Evolutionary conservation across 1,284 basidiomycete species (phyloP), one percentile per base, ranked within the genome.

Genomic region (Puccinia coronata): DNA sequence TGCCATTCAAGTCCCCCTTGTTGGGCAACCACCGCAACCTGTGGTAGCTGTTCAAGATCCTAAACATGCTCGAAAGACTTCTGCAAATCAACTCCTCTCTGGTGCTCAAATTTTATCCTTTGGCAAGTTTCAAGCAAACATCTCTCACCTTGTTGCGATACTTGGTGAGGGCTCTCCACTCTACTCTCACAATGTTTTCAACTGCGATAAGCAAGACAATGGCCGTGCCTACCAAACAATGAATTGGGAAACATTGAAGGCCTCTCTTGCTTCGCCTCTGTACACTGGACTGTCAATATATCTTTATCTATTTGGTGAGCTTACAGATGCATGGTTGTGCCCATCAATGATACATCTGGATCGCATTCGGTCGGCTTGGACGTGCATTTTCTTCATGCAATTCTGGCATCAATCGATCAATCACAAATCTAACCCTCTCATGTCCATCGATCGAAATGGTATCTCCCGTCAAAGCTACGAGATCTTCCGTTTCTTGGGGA

Each of bases 31-130:
- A 16, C 71, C 31, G 36, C 47, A 28, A n/a, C 71, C 71, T n/a
- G 53, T 74, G 1, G 72, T 74, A 39, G 36, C 72, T 39, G 53
- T 74, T 20, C 72, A 74, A 61, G 72, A 74, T 36, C 72, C 57
- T 12, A 57, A 55, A 28, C 72, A 74, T 18, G 72, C 57, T 39
- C 31, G 36, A 41, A 55, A 74, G 43, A 74, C 72, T 41, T 34
- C 72, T 25, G 39, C 53, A 31, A 74, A 61, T 55, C 74, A 76
- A 43, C n/a, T n/a, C n/a, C n/a, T n/a, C n/a, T n/a, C n/a, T n/a
- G n/a, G n/a, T n/a, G n/a, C n/a, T n/a, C n/a, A 43, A 25, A 23
- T 76, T 31, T 28, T 76, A 63, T 43, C 43, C 2, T 76, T 76
- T 65, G 59, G 74, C 14, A 57, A 61, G 51, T 76, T 43, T 36